These are phyloP conservation scores for Turnera subulata DNA, from an alignment of 345 rosid genomes.

Conservation along the genomic window DNA sequence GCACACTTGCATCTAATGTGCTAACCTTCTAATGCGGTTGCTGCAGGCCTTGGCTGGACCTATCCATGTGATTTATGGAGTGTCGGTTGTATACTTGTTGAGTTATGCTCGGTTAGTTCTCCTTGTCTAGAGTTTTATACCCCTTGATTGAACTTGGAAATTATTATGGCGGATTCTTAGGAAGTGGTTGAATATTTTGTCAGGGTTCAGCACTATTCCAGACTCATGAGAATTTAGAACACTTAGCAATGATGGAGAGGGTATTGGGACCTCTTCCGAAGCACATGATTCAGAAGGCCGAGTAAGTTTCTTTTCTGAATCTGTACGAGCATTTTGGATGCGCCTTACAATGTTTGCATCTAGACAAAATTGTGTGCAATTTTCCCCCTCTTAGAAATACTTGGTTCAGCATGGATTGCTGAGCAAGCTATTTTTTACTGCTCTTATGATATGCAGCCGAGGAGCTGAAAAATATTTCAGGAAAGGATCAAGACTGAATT, in stretches of 20 bases:
- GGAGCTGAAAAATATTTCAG: slow-evolving; percentile 71
- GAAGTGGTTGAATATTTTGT: not conserved
- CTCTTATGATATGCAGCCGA: slow-evolving; percentile 34
- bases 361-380: not conserved
- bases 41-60: slow-evolving; percentile 26
- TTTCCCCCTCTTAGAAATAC: not conserved
- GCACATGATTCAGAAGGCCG: slow-evolving; percentile 51
- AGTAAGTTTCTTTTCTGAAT: slow-evolving; percentile 27
- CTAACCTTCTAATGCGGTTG: not conserved
- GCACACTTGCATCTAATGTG: not conserved
- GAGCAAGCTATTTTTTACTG: too few species aligned
- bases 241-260: slow-evolving; percentile 32
- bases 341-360: not conserved
- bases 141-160: slow-evolving; percentile 4
- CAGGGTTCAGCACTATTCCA: slow-evolving; percentile 25
- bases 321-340: not conserved
- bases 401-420: not conserved
- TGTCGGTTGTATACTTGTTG: slow-evolving; percentile 24
- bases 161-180: slow-evolving; percentile 6
- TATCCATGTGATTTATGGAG: slow-evolving; percentile 32
- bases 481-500: slow-evolving; percentile 58
- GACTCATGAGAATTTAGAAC: slow-evolving; percentile 28
- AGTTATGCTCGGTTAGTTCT: slow-evolving; percentile 18
- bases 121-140: not conserved
- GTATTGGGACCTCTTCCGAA: slow-evolving; percentile 31